Percentiles rank a stretch among this genome's conserved stretches.
Conservation (phyloP, 1,284 basidiomycete species). For the Trichosporon sp. region DNA sequence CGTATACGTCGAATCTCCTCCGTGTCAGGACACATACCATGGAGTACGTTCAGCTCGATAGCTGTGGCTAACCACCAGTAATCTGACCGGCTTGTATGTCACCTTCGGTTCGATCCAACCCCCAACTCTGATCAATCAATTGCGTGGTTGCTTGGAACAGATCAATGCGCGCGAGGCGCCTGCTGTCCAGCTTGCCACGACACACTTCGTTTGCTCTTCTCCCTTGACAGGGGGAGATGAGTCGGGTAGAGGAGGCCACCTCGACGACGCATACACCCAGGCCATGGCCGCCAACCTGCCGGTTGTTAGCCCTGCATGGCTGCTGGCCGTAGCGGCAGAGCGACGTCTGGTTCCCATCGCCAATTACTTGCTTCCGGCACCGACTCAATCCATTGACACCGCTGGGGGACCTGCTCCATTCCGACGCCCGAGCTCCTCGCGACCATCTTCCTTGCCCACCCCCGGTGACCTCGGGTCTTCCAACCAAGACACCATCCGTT, state of each 20-base stretch:
- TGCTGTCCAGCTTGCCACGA: constrained; percentile 91
- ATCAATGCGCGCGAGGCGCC: constrained; percentile 86
- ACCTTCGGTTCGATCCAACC: constrained; percentile 87
- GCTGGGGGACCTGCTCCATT: constrained; percentile 55
- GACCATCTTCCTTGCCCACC: background rate
- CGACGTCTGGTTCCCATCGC: constrained; percentile 85
- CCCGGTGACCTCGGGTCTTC: constrained; percentile 5
- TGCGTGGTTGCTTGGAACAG: constrained; percentile 67
- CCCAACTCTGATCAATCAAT: constrained; percentile 65
- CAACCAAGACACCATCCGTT: constrained; percentile 33
- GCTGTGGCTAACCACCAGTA: constrained; percentile 49
- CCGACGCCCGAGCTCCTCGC: constrained; percentile 22
- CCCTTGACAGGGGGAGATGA: constrained; percentile 58
- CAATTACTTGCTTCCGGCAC: constrained; percentile 68
- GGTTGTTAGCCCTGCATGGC: constrained; percentile 84
- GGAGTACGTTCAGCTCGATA: constrained; percentile 41
- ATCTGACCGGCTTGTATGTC: constrained; percentile 86
- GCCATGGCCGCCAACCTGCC: constrained; percentile 85
- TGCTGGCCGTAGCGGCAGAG: constrained; percentile 75
- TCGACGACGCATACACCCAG: constrained; percentile 77
- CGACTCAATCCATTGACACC: constrained; percentile 53
- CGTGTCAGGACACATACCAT: constrained; percentile 85
- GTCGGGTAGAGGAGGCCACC: constrained; percentile 29
- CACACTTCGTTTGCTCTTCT: constrained; percentile 90
- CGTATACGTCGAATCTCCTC: constrained; percentile 74